Conservation (phyloP, 2,329 filamentous ascomycete genomes). For the Cryphonectria radicalis region DNA sequence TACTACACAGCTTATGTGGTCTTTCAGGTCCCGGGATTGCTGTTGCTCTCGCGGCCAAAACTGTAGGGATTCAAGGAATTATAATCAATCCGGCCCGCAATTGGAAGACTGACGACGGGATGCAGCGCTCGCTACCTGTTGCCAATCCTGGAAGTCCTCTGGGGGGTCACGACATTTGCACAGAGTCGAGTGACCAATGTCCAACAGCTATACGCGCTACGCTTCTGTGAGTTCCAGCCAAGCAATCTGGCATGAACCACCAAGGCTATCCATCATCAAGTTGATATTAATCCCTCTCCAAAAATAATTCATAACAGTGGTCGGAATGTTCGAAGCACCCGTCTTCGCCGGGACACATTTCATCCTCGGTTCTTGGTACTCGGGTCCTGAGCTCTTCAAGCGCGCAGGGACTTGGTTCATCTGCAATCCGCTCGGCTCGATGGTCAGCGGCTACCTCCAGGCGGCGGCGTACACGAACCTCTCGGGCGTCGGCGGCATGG, state of each 20-base stretch:
- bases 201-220: conserved; percentile 38
- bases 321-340: conserved; percentile 40
- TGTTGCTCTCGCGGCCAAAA: conserved; percentile 39
- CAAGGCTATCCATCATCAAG: background rate
- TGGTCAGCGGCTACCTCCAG: conserved; percentile 48
- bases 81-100: background rate
- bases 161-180: conserved; percentile 40
- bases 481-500: conserved; percentile 51
- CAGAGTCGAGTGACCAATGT: conserved; percentile 37
- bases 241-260: background rate
- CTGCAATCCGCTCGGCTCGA: conserved; percentile 36
- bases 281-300: background rate
- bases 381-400: conserved; percentile 38
- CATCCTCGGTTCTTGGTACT: conserved; percentile 38
- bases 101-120: background rate
- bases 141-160: conserved; percentile 38
- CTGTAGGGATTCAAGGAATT: conserved; percentile 31
- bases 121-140: conserved; percentile 38
- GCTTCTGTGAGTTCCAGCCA: conserved; percentile 30
- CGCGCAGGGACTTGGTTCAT: conserved; percentile 38
- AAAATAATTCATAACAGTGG: conserved; percentile 21
- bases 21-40: conserved; percentile 40
- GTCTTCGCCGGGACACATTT: conserved; percentile 41
- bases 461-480: conserved; percentile 59
- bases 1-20: conserved; percentile 46